A percentile compares a stretch with the other conserved stretches of the same genome.
phyloP scores from a whole-genome alignment of 129 eudicot genomes.

The Artemisia tridentata region DNA sequence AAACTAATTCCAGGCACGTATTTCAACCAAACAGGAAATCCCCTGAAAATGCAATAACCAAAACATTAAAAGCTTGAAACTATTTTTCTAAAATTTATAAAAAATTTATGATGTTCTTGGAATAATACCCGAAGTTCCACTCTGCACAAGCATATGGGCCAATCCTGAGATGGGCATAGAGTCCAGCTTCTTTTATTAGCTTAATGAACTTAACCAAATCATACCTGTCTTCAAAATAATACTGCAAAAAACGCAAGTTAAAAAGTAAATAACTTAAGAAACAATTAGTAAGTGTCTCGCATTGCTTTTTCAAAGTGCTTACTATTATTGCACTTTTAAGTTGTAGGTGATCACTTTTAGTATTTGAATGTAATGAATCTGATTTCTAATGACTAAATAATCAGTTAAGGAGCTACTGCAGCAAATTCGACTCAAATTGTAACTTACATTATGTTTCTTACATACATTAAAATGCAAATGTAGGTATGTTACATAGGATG shows the following conservation, averaged over 20 bases:
- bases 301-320: too few species aligned
- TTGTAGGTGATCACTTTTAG: too few species aligned
- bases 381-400: too few species aligned
- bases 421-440: too few species aligned
- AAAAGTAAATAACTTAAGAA: not conserved
- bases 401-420: too few species aligned
- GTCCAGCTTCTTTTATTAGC: slow-evolving; percentile 86
- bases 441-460: too few species aligned
- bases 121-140: slow-evolving; percentile 95
- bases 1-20: slow-evolving; percentile 95
- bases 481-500: too few species aligned
- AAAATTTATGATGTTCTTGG: slow-evolving; percentile 6
- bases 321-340: too few species aligned
- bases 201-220: slow-evolving; percentile 91
- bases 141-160: slow-evolving; percentile 99
- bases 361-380: too few species aligned
- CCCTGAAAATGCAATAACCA: slow-evolving; percentile 50
- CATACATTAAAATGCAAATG: too few species aligned
- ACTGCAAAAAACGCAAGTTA: slow-evolving; percentile 41
- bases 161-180: slow-evolving; percentile 89
- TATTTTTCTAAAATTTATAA: not conserved
- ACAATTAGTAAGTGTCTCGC: not conserved
- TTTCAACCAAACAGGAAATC: slow-evolving; percentile 99
- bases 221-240: slow-evolving; percentile 90
- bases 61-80: slow-evolving; percentile 7